Evolutionary conservation across 768 basidiomycete genomes (phyloP).

Genomic region (Amanita muscaria): DNA sequence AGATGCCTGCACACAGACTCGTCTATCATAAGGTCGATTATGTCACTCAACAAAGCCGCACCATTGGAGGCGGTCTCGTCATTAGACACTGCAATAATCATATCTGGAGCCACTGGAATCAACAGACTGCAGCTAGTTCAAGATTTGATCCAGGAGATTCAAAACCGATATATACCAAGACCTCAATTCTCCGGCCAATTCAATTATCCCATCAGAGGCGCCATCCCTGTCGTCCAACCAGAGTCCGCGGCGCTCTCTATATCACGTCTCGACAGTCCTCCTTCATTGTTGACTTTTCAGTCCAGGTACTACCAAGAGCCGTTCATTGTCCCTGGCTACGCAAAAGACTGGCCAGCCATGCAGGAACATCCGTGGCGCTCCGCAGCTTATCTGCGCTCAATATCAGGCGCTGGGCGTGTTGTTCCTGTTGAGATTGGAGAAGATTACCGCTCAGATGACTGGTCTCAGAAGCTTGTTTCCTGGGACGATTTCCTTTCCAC

Average conservation of each 20-base stretch:
- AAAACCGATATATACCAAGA: slow-evolving; percentile 25
- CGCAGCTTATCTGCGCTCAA: slow-evolving; percentile 53
- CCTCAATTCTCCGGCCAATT: neutral
- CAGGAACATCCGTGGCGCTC: slow-evolving; percentile 62
- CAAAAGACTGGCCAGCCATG: slow-evolving; percentile 73
- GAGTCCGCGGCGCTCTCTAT: slow-evolving; percentile 1
- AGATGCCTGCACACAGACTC: slow-evolving; percentile 72
- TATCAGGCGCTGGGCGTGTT: slow-evolving; percentile 72
- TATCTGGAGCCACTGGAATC: slow-evolving; percentile 68
- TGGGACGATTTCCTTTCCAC: slow-evolving; percentile 70
- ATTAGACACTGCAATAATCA: slow-evolving; percentile 75
- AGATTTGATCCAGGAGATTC: slow-evolving; percentile 52
- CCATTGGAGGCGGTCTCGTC: slow-evolving; percentile 41
- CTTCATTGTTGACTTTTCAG: slow-evolving; percentile 32
- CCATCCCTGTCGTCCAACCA: neutral
- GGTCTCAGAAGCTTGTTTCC: slow-evolving; percentile 71
- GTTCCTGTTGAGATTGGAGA: slow-evolving; percentile 87
- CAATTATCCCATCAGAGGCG: neutral
- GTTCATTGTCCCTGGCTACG: slow-evolving; percentile 65
- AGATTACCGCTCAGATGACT: slow-evolving; percentile 73
- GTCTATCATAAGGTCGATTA: slow-evolving; percentile 47
- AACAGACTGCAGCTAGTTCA: slow-evolving; percentile 54
- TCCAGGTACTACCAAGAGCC: slow-evolving; percentile 37
- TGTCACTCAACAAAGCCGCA: slow-evolving; percentile 20
- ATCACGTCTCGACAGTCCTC: slow-evolving; percentile 4